Conservation (phyloP, 2,329 filamentous ascomycete genomes). For the Aspergillus tamarii region DNA sequence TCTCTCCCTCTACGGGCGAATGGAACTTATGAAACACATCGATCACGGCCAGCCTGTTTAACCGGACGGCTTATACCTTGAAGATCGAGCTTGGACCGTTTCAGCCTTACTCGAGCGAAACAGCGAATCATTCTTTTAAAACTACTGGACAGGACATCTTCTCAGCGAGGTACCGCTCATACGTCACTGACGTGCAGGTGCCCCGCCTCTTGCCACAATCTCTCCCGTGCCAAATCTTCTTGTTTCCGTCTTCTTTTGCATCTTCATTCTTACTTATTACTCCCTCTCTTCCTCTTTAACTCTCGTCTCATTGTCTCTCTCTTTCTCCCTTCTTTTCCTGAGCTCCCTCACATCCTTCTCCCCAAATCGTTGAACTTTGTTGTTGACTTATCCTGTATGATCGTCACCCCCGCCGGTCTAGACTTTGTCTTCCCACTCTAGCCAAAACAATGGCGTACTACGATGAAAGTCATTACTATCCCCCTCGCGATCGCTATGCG, state of each 20-base stretch:
- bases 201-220: constrained; percentile 12
- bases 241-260: background rate
- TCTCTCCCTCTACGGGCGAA: background rate
- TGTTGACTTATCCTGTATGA: constrained; percentile 13
- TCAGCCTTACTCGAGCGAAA: constrained; percentile 2
- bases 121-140: background rate
- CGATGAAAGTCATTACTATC: constrained; percentile 35
- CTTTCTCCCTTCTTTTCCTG: constrained; percentile 15
- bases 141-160: background rate
- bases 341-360: background rate
- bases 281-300: background rate
- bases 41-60: background rate
- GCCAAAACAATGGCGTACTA: constrained; percentile 40
- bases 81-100: background rate
- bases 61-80: background rate
- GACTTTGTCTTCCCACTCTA: background rate
- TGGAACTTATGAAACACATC: background rate
- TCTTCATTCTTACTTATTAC: background rate
- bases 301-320: background rate
- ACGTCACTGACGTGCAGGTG: constrained; percentile 5
- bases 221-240: constrained; percentile 4
- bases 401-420: constrained; percentile 4
- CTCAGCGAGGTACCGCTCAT: background rate
- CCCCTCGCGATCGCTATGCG: constrained; percentile 35
- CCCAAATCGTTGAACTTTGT: background rate